Conservation (phyloP, 345 rosid species). For the Raphanus sativus region DNA sequence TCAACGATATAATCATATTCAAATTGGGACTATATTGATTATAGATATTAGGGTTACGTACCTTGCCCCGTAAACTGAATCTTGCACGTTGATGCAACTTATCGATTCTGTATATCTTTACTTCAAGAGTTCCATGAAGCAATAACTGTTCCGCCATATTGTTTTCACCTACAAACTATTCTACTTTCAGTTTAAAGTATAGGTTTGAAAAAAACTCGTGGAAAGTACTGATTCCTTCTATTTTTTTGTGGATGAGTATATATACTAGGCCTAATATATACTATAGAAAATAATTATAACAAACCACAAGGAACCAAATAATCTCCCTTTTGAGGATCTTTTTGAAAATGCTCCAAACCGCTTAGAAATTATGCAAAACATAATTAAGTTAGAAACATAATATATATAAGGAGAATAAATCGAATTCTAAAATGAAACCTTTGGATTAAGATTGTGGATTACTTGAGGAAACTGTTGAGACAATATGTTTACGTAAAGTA, state of each 20-base stretch:
- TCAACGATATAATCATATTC: not conserved
- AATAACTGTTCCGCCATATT: slow-evolving; percentile 36
- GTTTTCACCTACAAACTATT: slow-evolving; percentile 14
- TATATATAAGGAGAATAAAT: slow-evolving; percentile 32
- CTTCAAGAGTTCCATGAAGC: slow-evolving; percentile 70
- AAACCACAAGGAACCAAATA: slow-evolving; percentile 22
- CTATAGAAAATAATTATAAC: not conserved
- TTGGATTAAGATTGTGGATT: slow-evolving; percentile 32
- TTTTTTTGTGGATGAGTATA: not conserved
- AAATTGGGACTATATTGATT: not conserved
- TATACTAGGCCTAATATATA: not conserved
- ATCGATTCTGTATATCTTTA: slow-evolving; percentile 49
- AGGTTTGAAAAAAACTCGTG: not conserved
- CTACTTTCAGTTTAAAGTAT: not conserved
- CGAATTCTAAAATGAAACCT: slow-evolving; percentile 24
- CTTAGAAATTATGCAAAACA: not conserved
- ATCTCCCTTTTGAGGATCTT: slow-evolving; percentile 11
- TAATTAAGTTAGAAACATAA: not conserved
- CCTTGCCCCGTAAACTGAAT: slow-evolving; percentile 46
- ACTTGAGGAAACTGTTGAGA: slow-evolving; percentile 29
- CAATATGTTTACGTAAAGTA: not conserved
- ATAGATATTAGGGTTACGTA: not conserved
- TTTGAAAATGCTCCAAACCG: not conserved
- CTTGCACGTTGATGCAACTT: slow-evolving; percentile 45
- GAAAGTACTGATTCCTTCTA: not conserved